Percentiles rank a stretch among this genome's conserved stretches.
phyloP scores from a whole-genome alignment of 164 flowering plant genomes.

The Vitis amurensis region DNA sequence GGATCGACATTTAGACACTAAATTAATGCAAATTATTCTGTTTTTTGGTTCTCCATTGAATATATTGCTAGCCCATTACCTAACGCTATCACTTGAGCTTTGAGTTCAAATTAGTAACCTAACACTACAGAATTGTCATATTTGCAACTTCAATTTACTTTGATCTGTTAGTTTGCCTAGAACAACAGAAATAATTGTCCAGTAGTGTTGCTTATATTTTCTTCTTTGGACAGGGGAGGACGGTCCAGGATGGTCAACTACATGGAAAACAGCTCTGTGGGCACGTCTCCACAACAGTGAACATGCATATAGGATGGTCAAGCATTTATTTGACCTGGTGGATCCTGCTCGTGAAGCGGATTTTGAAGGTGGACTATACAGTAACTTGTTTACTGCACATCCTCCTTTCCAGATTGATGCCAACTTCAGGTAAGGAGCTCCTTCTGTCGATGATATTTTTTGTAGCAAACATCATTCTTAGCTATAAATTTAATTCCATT shows the following conservation, averaged over 20 bases:
- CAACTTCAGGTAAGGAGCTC: slow-evolving; percentile 71
- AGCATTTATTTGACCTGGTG: slow-evolving; percentile 70
- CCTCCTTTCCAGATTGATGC: slow-evolving; percentile 93
- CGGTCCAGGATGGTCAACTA: slow-evolving; percentile 97
- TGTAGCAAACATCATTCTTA: not conserved
- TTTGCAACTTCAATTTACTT: no score
- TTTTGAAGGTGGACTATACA: slow-evolving; percentile 85
- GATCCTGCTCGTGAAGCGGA: slow-evolving; percentile 68
- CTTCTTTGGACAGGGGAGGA: slow-evolving; percentile 64
- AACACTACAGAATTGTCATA: no score
- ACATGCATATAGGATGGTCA: slow-evolving; percentile 83
- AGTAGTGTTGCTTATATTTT: not conserved
- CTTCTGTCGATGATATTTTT: not conserved
- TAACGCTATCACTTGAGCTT: no score
- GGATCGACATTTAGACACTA: not conserved
- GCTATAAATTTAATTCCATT: not conserved
- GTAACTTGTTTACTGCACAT: slow-evolving; percentile 91
- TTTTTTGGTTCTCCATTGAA: no score
- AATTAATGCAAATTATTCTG: not conserved
- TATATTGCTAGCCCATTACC: no score
- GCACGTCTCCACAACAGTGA: slow-evolving; percentile 80
- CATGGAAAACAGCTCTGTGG: slow-evolving; percentile 85
- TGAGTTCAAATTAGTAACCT: no score
- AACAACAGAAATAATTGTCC: not conserved
- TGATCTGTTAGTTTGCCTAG: no score